Evolutionary conservation across 1,284 basidiomycete species (phyloP), one percentile per base, ranked within the genome.

Genomic region (Austroboletus niveus): DNA sequence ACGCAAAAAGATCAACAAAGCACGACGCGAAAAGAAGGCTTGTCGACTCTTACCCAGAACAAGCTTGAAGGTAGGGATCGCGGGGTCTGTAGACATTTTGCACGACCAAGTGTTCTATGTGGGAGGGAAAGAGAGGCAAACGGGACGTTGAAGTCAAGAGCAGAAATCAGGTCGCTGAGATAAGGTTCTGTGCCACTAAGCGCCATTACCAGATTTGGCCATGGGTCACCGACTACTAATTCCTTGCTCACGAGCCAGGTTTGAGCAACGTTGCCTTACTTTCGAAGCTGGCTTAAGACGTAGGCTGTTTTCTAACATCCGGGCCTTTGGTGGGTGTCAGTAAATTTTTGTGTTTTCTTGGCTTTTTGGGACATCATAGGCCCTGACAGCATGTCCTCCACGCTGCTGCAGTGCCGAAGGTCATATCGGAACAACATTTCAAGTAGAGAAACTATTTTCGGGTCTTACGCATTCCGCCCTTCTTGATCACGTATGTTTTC

Each of bases 41-140:
- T 34, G 17, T 43, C 50, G 42, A 76, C 91, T 41, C 49, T 61
- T 64, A 94, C 92, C 92, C 63, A 97, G 92, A 59, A 99, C 96
- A 72, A 99, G 92, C 80, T 99, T 99, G 84, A 99, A 99, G 57
- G 94, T 94, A 48, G 97, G 94, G 62, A 94, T 79, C 12, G 65
- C 54, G 44, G 72, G 10, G 22, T 10, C 29, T 30, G 45, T 68
- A 59, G 81, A 40, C 82, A 85, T 86, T 51, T 54, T 45, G 57
- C 56, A 55, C 53, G 57, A 55, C 54, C 57, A 57, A 48, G 58
- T 59, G 45, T 51, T 64, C 58, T 69, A 57, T 52, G 64, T 48
- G 42, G 52, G 49, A 61, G 54, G 48, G 51, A 40, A 40, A 51
- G 44, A 56, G 50, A 48, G 48, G 46, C 24, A 49, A 56, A 46